phyloP scores from a whole-genome alignment of 1,284 basidiomycete genomes.

The Sphagnurus paluster region DNA sequence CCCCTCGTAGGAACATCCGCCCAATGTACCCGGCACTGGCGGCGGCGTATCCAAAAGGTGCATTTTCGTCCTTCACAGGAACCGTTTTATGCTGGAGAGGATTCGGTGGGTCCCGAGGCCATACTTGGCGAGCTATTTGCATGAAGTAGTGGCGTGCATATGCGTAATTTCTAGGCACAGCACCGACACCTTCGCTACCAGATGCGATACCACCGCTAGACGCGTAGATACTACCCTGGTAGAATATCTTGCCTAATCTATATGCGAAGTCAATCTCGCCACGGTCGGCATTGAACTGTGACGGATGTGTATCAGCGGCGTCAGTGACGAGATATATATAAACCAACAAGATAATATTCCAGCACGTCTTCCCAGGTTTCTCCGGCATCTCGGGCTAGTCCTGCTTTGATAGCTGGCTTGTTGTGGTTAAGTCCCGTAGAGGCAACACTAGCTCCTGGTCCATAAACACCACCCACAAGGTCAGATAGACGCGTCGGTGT shows the following conservation, averaged over 20 bases:
- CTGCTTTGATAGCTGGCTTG: constrained; percentile 81
- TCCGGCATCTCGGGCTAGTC: constrained; percentile 76
- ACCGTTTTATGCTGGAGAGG: constrained; percentile 44
- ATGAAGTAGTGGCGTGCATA: constrained; percentile 82
- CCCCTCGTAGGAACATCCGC: constrained; percentile 92
- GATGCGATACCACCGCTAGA: constrained; percentile 74
- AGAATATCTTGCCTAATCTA: constrained; percentile 90
- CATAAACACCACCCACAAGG: constrained; percentile 88
- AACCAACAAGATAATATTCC: constrained; percentile 83
- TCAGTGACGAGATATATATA: constrained; percentile 4
- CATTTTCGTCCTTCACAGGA: constrained; percentile 54
- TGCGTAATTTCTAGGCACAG: constrained; percentile 72
- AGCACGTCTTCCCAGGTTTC: constrained; percentile 92
- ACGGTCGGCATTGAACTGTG: constrained; percentile 88
- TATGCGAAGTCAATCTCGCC: constrained; percentile 85
- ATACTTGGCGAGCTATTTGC: constrained; percentile 77
- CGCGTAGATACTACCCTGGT: constrained; percentile 86
- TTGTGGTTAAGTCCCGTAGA: constrained; percentile 77
- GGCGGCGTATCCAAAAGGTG: constrained; percentile 66
- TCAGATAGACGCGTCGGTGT: constrained; percentile 87
- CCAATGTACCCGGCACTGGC: constrained; percentile 86
- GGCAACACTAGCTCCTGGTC: constrained; percentile 89
- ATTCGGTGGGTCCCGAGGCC: constrained; percentile 73
- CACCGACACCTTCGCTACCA: constrained; percentile 85
- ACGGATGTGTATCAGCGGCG: constrained; percentile 10